Percentiles rank a stretch among this genome's conserved stretches.
These are phyloP conservation scores for Rosa lucieae DNA, from an alignment of 306 rosid genomes.

Conservation along the genomic window DNA sequence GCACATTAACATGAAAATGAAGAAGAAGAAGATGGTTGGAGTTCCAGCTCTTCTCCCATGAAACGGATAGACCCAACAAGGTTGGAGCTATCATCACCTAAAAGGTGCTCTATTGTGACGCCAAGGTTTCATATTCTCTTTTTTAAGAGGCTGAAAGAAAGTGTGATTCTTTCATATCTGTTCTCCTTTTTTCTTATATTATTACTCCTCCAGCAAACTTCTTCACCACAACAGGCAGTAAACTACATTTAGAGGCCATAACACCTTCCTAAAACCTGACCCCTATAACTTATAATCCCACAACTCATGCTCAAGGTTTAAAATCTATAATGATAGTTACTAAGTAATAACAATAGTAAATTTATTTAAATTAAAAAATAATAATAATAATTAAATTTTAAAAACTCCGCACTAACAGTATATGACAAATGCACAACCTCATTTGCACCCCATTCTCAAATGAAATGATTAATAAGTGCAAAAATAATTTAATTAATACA, in stretches of 20 bases:
- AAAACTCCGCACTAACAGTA: neutral
- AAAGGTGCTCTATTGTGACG: neutral
- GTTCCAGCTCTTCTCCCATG: constrained; percentile 22
- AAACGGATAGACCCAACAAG: constrained; percentile 42
- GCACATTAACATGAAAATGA: neutral
- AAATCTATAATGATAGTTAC: neutral
- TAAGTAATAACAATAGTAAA: neutral
- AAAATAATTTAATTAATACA: neutral
- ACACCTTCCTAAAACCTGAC: neutral
- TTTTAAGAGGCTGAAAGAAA: neutral
- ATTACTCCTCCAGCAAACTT: neutral
- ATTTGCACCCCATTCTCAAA: neutral
- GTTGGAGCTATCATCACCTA: constrained; percentile 34
- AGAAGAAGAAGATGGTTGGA: constrained; percentile 42
- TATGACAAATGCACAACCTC: neutral
- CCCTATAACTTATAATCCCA: neutral
- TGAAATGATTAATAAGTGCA: constrained; percentile 1
- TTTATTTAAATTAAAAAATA: neutral
- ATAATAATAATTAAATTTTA: neutral
- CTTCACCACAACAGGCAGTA: neutral
- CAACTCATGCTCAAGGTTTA: neutral
- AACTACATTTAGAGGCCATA: neutral
- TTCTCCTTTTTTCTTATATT: neutral
- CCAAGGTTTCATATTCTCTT: neutral
- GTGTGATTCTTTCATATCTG: neutral